Conservation (phyloP, 257 asterid species). For the Nemophila menziesii region DNA sequence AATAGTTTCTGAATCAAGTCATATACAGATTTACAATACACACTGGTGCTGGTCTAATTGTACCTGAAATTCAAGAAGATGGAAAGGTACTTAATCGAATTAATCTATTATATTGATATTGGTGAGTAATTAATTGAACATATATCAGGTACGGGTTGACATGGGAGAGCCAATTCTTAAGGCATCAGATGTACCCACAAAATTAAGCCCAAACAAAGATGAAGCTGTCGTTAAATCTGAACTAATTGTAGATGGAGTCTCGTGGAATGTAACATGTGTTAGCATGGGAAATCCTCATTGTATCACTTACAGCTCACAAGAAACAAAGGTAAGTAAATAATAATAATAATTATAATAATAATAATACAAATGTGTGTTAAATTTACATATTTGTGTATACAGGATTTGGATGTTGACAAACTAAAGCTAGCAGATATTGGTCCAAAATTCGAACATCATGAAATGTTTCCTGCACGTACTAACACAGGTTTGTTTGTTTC, state of each 20-base stretch:
- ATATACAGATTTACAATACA: constrained; percentile 65
- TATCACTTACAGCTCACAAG: constrained; percentile 51
- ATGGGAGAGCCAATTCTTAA: constrained; percentile 90
- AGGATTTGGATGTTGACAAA: constrained; percentile 73
- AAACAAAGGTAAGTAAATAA: constrained; percentile 40
- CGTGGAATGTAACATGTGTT: constrained; percentile 74
- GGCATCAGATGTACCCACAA: constrained; percentile 87
- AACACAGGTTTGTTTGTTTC: constrained; percentile 75
- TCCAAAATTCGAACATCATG: constrained; percentile 76
- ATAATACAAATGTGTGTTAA: no score
- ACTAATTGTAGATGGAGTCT: constrained; percentile 46
- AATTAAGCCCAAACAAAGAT: constrained; percentile 46
- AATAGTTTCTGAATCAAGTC: not conserved
- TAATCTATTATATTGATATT: not conserved
- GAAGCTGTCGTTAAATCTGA: constrained; percentile 54
- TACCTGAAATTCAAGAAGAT: constrained; percentile 83
- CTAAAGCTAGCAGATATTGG: constrained; percentile 67
- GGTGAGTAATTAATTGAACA: no score
- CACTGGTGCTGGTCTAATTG: constrained; percentile 85
- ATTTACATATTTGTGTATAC: no score
- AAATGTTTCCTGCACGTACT: constrained; percentile 81
- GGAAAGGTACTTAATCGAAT: constrained; percentile 61
- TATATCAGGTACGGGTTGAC: constrained; percentile 84
- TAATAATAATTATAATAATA: no score
- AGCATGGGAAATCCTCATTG: constrained; percentile 96